phyloP scores from a whole-genome alignment of 352 stramenopile species.

The Phytopythium litorale region DNA sequence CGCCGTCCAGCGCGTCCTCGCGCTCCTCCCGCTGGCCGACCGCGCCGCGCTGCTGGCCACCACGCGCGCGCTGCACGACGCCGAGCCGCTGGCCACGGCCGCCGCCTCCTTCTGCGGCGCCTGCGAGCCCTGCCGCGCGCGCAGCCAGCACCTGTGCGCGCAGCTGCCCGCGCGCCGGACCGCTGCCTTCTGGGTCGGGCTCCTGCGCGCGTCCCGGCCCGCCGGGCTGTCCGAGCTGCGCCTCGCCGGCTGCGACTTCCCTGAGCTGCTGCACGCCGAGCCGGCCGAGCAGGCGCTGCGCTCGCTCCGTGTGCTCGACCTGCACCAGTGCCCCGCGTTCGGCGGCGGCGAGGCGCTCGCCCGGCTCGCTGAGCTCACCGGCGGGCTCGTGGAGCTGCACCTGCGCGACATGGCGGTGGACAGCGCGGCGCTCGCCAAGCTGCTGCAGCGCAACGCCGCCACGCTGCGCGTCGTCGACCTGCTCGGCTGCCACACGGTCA shows the following conservation, averaged over 20 bases:
- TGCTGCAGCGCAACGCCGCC: slow-evolving; percentile 39
- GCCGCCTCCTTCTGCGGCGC: slow-evolving; percentile 59
- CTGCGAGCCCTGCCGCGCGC: slow-evolving; percentile 42
- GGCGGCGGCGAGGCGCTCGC: slow-evolving; percentile 32
- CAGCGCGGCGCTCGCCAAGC: slow-evolving; percentile 32
- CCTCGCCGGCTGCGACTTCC: slow-evolving; percentile 52
- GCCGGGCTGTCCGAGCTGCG: slow-evolving; percentile 44
- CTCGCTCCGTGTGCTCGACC: slow-evolving; percentile 48
- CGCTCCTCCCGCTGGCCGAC: slow-evolving; percentile 51
- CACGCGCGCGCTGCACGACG: slow-evolving; percentile 25
- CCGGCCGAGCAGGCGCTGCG: slow-evolving; percentile 24
- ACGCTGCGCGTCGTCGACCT: slow-evolving; percentile 68
- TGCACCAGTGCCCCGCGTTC: slow-evolving; percentile 50
- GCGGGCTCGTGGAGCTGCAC: slow-evolving; percentile 48
- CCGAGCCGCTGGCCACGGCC: slow-evolving; percentile 34
- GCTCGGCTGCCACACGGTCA: slow-evolving; percentile 73
- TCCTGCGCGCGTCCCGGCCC: slow-evolving; percentile 35
- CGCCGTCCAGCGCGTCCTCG: slow-evolving; percentile 52
- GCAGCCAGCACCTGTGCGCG: slow-evolving; percentile 58
- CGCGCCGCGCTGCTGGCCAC: slow-evolving; percentile 55
- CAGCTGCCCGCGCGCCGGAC: neutral
- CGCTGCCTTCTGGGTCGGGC: slow-evolving; percentile 42
- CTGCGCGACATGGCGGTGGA: slow-evolving; percentile 75
- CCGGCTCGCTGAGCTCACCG: slow-evolving; percentile 18
- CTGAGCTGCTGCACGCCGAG: slow-evolving; percentile 21